Percentiles rank a stretch among this genome's conserved stretches.
These are phyloP conservation scores for Fusarium robinianum DNA, from an alignment of 2,329 filamentous ascomycete genomes.

Conservation along the genomic window DNA sequence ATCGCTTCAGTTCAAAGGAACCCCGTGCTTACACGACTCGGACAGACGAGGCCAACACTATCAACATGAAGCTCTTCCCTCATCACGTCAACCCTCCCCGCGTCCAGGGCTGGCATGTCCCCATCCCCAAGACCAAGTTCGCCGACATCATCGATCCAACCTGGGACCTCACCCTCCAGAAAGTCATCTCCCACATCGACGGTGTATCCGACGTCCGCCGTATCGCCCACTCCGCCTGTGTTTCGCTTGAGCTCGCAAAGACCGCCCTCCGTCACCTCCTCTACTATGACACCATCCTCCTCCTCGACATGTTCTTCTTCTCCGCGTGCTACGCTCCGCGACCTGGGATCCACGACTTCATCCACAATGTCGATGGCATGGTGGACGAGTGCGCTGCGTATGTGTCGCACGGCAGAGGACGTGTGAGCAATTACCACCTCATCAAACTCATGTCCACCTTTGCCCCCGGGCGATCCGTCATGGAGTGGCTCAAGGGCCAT, in stretches of 20 bases:
- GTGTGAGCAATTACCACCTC: slow-evolving; percentile 65
- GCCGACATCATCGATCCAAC: slow-evolving; percentile 66
- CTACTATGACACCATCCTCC: slow-evolving; percentile 87
- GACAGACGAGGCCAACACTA: slow-evolving; percentile 85
- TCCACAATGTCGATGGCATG: slow-evolving; percentile 72
- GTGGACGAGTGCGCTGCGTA: slow-evolving; percentile 89
- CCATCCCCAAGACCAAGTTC: slow-evolving; percentile 72
- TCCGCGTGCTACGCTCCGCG: slow-evolving; percentile 85
- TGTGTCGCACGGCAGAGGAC: slow-evolving; percentile 60
- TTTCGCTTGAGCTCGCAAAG: slow-evolving; percentile 83
- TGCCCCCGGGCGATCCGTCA: slow-evolving; percentile 79
- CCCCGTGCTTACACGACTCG: slow-evolving; percentile 5
- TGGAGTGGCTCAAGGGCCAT: slow-evolving; percentile 83
- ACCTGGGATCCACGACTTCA: slow-evolving; percentile 76
- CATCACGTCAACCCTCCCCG: slow-evolving; percentile 75
- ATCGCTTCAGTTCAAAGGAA: no score
- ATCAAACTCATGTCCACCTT: slow-evolving; percentile 87
- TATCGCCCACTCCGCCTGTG: slow-evolving; percentile 83
- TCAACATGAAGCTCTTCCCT: slow-evolving; percentile 95
- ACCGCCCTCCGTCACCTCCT: slow-evolving; percentile 86
- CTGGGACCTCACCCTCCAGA: slow-evolving; percentile 77
- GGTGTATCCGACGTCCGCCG: slow-evolving; percentile 87
- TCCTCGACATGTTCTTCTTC: slow-evolving; percentile 96
- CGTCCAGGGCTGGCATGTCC: slow-evolving; percentile 88
- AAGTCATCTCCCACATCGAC: slow-evolving; percentile 85